Percentiles rank a stretch among this genome's conserved stretches.
phyloP scores from a whole-genome alignment of 163 green algal genomes.

The Volvox carteri region DNA sequence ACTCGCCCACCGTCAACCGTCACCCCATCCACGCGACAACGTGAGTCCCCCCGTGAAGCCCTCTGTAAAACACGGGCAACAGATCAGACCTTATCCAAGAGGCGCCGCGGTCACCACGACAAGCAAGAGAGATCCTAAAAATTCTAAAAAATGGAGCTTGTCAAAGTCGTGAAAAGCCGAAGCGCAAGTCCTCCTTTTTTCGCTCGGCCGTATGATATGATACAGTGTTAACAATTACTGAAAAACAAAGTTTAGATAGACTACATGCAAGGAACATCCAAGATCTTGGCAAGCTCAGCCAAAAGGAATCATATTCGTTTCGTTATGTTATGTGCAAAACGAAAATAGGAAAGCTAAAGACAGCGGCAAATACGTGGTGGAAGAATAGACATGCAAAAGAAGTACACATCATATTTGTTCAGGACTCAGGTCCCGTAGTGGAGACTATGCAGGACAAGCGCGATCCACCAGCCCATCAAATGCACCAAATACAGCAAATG shows the following conservation, averaged over 20 bases:
- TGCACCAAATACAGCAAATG: no score
- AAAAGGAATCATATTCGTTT: not conserved
- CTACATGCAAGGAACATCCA: not conserved
- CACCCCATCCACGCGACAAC: not conserved
- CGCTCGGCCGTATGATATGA: not conserved
- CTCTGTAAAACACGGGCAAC: conserved; percentile 13
- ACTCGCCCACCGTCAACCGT: not conserved
- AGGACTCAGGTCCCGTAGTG: no score
- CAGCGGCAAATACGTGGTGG: no score
- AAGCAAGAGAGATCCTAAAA: not conserved
- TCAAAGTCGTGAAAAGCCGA: no score
- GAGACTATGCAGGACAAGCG: no score
- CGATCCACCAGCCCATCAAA: no score
- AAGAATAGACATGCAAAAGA: no score
- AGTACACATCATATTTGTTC: no score
- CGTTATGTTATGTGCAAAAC: no score
- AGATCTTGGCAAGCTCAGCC: not conserved
- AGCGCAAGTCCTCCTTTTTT: no score
- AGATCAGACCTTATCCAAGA: not conserved
- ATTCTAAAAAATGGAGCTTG: not conserved
- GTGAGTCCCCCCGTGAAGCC: not conserved
- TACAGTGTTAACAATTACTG: not conserved
- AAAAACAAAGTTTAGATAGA: not conserved
- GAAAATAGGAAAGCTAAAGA: no score
- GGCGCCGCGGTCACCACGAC: not conserved